phyloP scores from a whole-genome alignment of 1,139 yeast species.

The Candida tetrigidarum region DNA sequence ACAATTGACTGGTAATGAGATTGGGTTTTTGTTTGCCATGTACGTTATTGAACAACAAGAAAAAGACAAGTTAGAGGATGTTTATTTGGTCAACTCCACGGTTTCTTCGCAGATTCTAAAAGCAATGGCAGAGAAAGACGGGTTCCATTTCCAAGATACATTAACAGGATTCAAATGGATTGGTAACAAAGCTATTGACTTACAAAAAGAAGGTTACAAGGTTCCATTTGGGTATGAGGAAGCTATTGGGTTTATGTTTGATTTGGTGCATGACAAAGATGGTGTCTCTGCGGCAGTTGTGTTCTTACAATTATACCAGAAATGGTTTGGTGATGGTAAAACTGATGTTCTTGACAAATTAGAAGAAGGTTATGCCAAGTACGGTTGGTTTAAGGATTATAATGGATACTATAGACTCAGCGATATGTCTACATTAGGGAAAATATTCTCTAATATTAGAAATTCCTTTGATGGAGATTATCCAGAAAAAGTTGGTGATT shows the following conservation, averaged over 20 bases:
- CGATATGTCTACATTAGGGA: constrained; percentile 52
- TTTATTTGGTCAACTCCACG: constrained; percentile 81
- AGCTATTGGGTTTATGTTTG: constrained; percentile 94
- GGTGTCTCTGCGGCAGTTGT: constrained; percentile 83
- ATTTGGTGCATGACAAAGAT: constrained; percentile 88
- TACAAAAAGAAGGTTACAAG: constrained; percentile 60
- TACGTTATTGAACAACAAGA: constrained; percentile 50
- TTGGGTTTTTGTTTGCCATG: constrained; percentile 84
- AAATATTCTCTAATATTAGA: constrained; percentile 57
- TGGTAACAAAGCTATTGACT: constrained; percentile 83
- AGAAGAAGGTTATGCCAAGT: constrained; percentile 59
- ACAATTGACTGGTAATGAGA: constrained; percentile 90
- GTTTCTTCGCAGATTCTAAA: constrained; percentile 85
- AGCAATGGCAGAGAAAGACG: constrained; percentile 67
- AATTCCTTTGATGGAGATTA: constrained; percentile 37
- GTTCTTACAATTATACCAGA: constrained; percentile 73
- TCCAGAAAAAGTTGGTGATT: constrained; percentile 55
- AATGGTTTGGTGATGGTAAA: constrained; percentile 44
- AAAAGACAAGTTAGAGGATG: constrained; percentile 31
- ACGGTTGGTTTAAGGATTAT: constrained; percentile 82
- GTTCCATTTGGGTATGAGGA: constrained; percentile 96
- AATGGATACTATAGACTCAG: constrained; percentile 84
- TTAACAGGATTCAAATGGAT: constrained; percentile 98
- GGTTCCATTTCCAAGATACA: constrained; percentile 75
- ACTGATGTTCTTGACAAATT: constrained; percentile 51